Evolutionary conservation across 495 filamentous ascomycete species (phyloP), one percentile per base, ranked within the genome.

Genomic region (Trichoderma erinaceum): DNA sequence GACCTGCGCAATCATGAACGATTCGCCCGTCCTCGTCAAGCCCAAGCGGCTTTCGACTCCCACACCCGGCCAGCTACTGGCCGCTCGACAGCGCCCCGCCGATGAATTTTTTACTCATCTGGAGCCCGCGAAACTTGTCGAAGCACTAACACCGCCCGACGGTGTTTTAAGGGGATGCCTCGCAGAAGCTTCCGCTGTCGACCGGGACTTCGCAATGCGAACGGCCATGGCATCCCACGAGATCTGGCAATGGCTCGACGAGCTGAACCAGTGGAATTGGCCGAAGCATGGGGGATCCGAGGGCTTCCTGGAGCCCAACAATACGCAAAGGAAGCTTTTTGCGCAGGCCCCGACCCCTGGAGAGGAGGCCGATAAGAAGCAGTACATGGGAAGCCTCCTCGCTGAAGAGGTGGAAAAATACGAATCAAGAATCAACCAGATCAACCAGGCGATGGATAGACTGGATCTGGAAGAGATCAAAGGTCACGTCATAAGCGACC

Each of bases 391-490:
- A 5, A 88, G 88, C 71, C 78, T 97, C 32, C 84, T 85, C 23
- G 83, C 82, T 23, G 72, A 77, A 6, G 78, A 87, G 35, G 87
- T 93, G 0, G 75, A 83, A 38, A 73, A 79, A 65, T 92, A 95
- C 74, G 90, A 93, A 73, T 78, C 76, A 46, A 84, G 94, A 35
- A 83, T 96, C 29, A 89, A 94, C 44, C 86, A 89, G 66, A 97
- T 99, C 70, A 81, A 80, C 25, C 85, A 87, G 64, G 89, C 87
- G 64, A 86, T 97, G 81, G 91, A 94, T 25, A 83, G 85, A 52
- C 79, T 99, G 63, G 87, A 92, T 66, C 83, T 99, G 61, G 93
- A 97, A 70, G 93, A 96, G 71, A 87, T 98, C 72, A 97, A 97
- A 79, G 85, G 83, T 63, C 92, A 93, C 75, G 91, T 98, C 70